phyloP scores from a whole-genome alignment of 2,329 filamentous ascomycete genomes.

The Colletotrichum sp. region DNA sequence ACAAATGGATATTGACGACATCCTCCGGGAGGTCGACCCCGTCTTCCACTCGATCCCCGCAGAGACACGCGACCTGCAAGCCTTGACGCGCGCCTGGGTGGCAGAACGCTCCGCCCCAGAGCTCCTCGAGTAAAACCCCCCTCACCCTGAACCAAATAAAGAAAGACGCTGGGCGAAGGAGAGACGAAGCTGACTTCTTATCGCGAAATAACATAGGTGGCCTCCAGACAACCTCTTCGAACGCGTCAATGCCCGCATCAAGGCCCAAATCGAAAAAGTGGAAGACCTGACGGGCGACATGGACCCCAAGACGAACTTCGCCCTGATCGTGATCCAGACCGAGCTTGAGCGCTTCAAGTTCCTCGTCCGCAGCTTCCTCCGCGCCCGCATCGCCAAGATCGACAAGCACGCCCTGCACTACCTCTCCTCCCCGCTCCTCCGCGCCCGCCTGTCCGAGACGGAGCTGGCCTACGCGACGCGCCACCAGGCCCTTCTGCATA shows the following conservation, averaged over 20 bases:
- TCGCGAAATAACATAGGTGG: constrained; percentile 50
- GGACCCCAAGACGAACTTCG: constrained; percentile 91
- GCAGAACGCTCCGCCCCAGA: constrained; percentile 90
- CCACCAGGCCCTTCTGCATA: constrained; percentile 83
- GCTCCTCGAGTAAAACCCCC: constrained; percentile 71
- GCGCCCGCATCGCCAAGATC: constrained; percentile 89
- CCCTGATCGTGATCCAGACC: constrained; percentile 93
- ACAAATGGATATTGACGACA: constrained; percentile 82
- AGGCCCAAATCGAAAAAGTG: constrained; percentile 72
- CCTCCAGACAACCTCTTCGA: constrained; percentile 78
- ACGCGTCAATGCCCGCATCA: constrained; percentile 76
- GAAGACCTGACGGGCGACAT: constrained; percentile 82
- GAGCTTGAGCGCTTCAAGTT: constrained; percentile 96
- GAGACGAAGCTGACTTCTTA: not conserved
- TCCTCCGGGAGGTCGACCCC: constrained; percentile 75
- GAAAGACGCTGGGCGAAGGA: not conserved
- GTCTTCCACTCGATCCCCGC: constrained; percentile 56
- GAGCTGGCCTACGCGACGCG: constrained; percentile 84
- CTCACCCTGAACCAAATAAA: not conserved
- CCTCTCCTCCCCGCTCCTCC: constrained; percentile 60
- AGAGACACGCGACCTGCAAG: constrained; percentile 79
- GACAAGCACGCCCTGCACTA: constrained; percentile 80
- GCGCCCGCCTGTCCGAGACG: constrained; percentile 71
- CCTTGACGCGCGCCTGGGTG: constrained; percentile 90
- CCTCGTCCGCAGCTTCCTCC: constrained; percentile 80